phyloP scores from a whole-genome alignment of 1,139 yeast species.

The Candida sp. region DNA sequence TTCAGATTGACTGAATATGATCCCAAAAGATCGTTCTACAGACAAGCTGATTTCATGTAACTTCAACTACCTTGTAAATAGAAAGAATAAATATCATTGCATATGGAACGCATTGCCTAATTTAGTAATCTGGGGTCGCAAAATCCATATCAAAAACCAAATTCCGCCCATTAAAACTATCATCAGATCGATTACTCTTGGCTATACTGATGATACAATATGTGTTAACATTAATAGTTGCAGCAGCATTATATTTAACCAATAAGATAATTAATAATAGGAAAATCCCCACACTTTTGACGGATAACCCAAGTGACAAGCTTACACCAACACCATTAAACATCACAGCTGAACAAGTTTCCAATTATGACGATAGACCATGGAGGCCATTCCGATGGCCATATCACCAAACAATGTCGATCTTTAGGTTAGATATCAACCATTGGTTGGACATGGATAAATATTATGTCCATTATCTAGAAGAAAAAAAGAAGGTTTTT shows the following conservation, averaged over 20 bases:
- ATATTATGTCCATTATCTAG: slow-evolving; percentile 62
- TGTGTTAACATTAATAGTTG: not conserved
- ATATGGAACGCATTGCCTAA: too few relatives aligned
- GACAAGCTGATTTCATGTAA: not conserved
- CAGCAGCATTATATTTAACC: slow-evolving; percentile 4
- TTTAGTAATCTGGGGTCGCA: too few relatives aligned
- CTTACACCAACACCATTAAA: slow-evolving; percentile 58
- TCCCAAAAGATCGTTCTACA: not conserved
- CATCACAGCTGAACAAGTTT: slow-evolving; percentile 66
- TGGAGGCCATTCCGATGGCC: slow-evolving; percentile 86
- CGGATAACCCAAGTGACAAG: slow-evolving; percentile 12
- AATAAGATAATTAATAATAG: slow-evolving; percentile 8
- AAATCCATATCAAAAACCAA: not conserved
- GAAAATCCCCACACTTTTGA: slow-evolving; percentile 7
- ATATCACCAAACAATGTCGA: slow-evolving; percentile 77
- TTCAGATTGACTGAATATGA: not conserved
- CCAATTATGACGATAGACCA: slow-evolving; percentile 66
- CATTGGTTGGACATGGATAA: slow-evolving; percentile 84
- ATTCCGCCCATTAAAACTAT: not conserved
- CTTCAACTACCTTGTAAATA: not conserved
- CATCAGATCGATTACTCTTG: not conserved
- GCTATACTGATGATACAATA: not conserved
- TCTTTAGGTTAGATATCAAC: slow-evolving; percentile 63
- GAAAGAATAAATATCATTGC: not conserved
- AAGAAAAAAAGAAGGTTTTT: slow-evolving; percentile 58